Conservation (phyloP, 495 filamentous ascomycete genomes). For the Thozetella sp. region DNA sequence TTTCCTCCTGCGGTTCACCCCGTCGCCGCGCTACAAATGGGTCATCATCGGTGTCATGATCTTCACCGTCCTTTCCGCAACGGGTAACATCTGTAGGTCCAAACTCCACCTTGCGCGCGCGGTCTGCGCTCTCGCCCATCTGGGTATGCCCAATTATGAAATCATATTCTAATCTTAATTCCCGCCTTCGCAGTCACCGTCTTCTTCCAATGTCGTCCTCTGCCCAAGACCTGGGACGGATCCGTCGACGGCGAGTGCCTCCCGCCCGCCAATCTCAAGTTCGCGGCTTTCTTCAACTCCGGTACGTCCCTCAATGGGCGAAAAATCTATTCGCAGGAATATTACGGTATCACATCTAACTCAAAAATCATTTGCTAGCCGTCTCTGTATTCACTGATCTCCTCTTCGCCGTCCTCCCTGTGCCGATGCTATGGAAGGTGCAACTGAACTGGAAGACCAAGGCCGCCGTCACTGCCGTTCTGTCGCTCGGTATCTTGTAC, state of each 20-base stretch:
- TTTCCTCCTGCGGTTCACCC: conserved; percentile 45
- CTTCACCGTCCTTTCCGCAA: conserved; percentile 39
- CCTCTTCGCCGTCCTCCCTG: conserved; percentile 41
- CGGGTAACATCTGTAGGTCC: conserved; percentile 20
- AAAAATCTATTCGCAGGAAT: too few species aligned
- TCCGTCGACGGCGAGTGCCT: conserved; percentile 20
- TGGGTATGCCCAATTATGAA: conserved; percentile 12
- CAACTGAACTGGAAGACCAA: conserved; percentile 43
- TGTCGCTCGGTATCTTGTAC: conserved; percentile 47
- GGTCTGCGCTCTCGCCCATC: too few species aligned
- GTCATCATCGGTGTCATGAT: conserved; percentile 33
- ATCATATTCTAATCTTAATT: conserved; percentile 27
- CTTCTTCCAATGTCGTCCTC: conserved; percentile 26
- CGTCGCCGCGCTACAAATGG: conserved; percentile 25
- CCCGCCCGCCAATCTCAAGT: conserved; percentile 15
- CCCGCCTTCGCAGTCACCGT: conserved; percentile 26
- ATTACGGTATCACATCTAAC: too few species aligned
- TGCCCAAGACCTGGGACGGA: conserved; percentile 28
- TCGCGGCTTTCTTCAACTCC: conserved; percentile 11
- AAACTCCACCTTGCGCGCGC: too few species aligned
- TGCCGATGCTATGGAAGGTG: conserved; percentile 46
- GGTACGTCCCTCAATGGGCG: too few species aligned
- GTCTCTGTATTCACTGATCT: conserved; percentile 45
- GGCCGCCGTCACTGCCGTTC: conserved; percentile 36
- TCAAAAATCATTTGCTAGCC: too few species aligned